A percentile compares a stretch with the other conserved stretches of the same genome.
Evolutionary conservation across 164 flowering plant genomes (phyloP).

Genomic region (Nymphaea thermarum): DNA sequence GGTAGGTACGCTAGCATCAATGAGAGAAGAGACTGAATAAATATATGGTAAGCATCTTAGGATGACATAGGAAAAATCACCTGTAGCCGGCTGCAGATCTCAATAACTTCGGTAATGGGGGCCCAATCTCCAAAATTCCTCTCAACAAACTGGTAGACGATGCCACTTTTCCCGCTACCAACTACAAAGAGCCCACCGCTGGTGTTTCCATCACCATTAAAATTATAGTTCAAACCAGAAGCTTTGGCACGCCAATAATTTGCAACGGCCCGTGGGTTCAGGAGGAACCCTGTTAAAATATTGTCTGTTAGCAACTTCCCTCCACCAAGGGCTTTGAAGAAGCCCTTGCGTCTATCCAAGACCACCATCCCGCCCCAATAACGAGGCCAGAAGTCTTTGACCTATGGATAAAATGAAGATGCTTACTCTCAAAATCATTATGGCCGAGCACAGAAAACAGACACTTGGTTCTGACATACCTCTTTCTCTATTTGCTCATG

Average conservation of each 20-base stretch:
- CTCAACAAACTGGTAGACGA: conserved; percentile 76
- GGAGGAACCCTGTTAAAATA: conserved; percentile 58
- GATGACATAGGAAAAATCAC: conserved; percentile 10
- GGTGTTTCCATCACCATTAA: conserved; percentile 61
- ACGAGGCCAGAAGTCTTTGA: conserved; percentile 75
- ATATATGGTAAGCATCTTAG: neutral
- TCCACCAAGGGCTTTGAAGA: conserved; percentile 76
- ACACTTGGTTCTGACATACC: conserved; percentile 19
- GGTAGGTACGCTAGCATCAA: too few species aligned
- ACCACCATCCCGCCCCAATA: conserved; percentile 71
- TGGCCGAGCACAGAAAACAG: too few species aligned
- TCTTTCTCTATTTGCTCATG: conserved; percentile 67
- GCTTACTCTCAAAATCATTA: neutral
- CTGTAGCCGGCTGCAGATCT: conserved; percentile 44
- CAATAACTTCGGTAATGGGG: conserved; percentile 50
- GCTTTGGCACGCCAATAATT: conserved; percentile 74
- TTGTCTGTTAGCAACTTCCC: conserved; percentile 62
- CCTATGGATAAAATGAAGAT: conserved; percentile 16
- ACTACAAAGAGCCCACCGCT: conserved; percentile 68
- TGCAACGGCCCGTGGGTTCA: conserved; percentile 57
- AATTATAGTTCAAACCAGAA: conserved; percentile 33
- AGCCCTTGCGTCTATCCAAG: conserved; percentile 35
- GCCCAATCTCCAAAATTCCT: conserved; percentile 83
- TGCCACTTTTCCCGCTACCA: conserved; percentile 57
- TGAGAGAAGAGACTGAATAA: neutral